Conservation (phyloP, 2,329 filamentous ascomycete genomes). For the Torrubiella hemipterigena region DNA sequence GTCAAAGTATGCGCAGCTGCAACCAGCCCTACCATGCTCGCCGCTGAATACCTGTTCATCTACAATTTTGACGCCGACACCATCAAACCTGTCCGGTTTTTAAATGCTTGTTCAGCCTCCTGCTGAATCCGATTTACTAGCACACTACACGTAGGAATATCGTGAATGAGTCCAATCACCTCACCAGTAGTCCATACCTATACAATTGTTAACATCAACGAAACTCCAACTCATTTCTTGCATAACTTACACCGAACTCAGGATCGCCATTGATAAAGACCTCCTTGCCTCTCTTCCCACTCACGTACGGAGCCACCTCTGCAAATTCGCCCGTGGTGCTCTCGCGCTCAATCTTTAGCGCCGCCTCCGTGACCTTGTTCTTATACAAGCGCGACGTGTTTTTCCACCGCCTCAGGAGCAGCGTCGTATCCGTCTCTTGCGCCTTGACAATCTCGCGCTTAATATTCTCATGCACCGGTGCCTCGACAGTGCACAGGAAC, state of each 20-base stretch:
- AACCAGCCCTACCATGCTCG: no score
- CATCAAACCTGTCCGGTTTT: no score
- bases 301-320: slow-evolving; percentile 77
- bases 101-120: slow-evolving; percentile 58
- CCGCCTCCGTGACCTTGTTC: slow-evolving; percentile 76
- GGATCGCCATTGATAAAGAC: slow-evolving; percentile 92
- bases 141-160: slow-evolving; percentile 63
- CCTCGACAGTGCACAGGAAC: slow-evolving; percentile 92
- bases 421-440: slow-evolving; percentile 79
- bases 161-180: slow-evolving; percentile 79
- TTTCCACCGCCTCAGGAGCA: slow-evolving; percentile 80
- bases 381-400: slow-evolving; percentile 83
- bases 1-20: no score
- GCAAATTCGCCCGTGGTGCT: slow-evolving; percentile 78
- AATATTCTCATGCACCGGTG: slow-evolving; percentile 88
- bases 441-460: slow-evolving; percentile 85
- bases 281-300: slow-evolving; percentile 78
- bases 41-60: no score
- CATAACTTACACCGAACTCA: slow-evolving; percentile 58
- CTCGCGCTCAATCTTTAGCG: slow-evolving; percentile 70
- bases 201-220: neutral
- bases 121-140: slow-evolving; percentile 62
- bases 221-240: no score
- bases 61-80: no score
- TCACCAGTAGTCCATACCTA: slow-evolving; percentile 78